Evolutionary conservation across 352 stramenopile species (phyloP).

Genomic region (Phytophthora cryptogea): DNA sequence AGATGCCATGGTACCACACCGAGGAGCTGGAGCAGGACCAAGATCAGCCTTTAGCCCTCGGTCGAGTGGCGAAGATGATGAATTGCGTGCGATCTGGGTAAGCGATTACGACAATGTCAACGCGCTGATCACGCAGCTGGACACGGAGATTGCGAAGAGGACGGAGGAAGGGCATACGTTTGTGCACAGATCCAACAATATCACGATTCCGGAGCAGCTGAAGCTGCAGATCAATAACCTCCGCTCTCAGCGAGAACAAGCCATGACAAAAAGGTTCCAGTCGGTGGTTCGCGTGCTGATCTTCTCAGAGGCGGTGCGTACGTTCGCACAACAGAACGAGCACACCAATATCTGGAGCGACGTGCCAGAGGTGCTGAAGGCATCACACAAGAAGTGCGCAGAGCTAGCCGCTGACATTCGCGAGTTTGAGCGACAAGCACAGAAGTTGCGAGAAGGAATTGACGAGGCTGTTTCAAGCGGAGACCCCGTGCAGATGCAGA

Average conservation of each 20-base stretch:
- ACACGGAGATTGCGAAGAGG: slow-evolving; percentile 29
- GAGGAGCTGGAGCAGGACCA: slow-evolving; percentile 1
- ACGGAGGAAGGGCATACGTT: slow-evolving; percentile 38
- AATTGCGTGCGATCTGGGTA: slow-evolving; percentile 41
- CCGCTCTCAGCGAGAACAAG: slow-evolving; percentile 30
- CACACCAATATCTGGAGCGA: slow-evolving; percentile 41
- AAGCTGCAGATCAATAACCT: slow-evolving; percentile 49
- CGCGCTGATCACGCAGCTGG: slow-evolving; percentile 33
- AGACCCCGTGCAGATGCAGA: slow-evolving; percentile 46
- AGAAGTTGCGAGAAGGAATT: slow-evolving; percentile 42
- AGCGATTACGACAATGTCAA: slow-evolving; percentile 48
- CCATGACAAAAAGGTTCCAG: slow-evolving; percentile 41
- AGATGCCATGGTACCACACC: slow-evolving; percentile 28
- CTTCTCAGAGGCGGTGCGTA: slow-evolving; percentile 53
- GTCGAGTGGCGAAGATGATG: slow-evolving; percentile 34
- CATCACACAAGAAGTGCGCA: slow-evolving; percentile 53
- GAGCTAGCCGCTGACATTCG: slow-evolving; percentile 38
- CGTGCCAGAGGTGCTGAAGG: slow-evolving; percentile 47
- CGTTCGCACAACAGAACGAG: slow-evolving; percentile 39
- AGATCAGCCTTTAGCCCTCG: slow-evolving; percentile 16
- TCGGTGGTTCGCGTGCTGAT: slow-evolving; percentile 57
- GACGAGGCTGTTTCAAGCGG: slow-evolving; percentile 52
- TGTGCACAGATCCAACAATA: slow-evolving; percentile 49
- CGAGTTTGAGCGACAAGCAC: slow-evolving; percentile 34
- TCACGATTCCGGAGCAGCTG: slow-evolving; percentile 48